Evolutionary conservation across 1,139 yeast species (phyloP), one percentile per base, ranked within the genome.

Genomic region (Debaryomyces fabryi): DNA sequence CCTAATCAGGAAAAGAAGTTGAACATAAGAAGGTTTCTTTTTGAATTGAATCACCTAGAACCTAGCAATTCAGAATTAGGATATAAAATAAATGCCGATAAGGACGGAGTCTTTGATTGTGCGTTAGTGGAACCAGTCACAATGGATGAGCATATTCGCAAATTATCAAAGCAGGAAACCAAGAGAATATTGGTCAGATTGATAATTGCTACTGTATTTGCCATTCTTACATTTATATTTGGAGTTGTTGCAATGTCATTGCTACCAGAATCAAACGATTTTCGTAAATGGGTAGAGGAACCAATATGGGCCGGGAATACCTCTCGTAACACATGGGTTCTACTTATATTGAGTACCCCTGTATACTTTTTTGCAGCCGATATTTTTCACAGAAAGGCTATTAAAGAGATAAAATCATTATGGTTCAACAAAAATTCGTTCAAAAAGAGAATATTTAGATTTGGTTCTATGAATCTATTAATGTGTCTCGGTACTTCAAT

Each of bases 341-440:
- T 86, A 46, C 75, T 87, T 50, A 65, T 84, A 41, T 66, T 86
- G 48, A 77, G 91, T 39, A 85, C 93, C 0, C 91, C 91, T 0
- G 87, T 86, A 1, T 87, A 85, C 58, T 84, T 87, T 58, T 84
- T 82, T 63, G 86, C 88, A 0, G 92, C 88, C 27, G 89, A 84
- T 58, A 76, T 84, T 1, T 87, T 86, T 65, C 95, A 87, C 57
- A 58, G 72, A 7, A 86, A 85, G 58, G 89, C 93, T 0, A 29
- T 82, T 27, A 75, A 75, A 48, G 93, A 87, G 59, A 53, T 86
- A 4, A 63, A 69, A 49, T 72, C 81, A 3, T 63, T 86, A 38
- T 85, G 89, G 89, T 62, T 71, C 24, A 72, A 74, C 42, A 79
- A 79, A 42, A 83, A 81, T 44, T 69, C 85, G 1, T 82, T 83